Evolutionary conservation across 176 grass and related monocot species (phyloP).

Genomic region (Carex littledalei): DNA sequence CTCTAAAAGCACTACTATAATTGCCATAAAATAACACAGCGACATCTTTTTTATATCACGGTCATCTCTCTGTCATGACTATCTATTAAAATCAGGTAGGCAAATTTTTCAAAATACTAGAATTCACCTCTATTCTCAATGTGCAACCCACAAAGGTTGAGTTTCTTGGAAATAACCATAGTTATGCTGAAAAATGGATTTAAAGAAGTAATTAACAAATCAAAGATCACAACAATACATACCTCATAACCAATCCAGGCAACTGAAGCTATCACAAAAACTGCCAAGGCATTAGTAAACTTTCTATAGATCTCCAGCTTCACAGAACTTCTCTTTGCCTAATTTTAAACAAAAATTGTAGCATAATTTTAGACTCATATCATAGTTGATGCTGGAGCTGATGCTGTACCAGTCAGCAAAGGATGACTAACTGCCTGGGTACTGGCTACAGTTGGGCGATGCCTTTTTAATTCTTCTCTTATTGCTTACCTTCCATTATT

Average conservation of each 20-base stretch:
- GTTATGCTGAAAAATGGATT: not conserved
- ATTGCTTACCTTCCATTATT: not conserved
- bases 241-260: constrained; percentile 99
- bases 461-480: not conserved
- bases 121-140: not conserved
- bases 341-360: constrained; percentile 26
- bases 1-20: not conserved
- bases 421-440: not conserved
- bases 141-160: not conserved
- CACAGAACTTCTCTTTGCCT: constrained; percentile 82
- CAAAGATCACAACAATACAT: not conserved
- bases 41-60: not conserved
- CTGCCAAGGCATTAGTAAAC: constrained; percentile 82
- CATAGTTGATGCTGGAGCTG: not conserved
- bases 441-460: not conserved
- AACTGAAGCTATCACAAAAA: constrained; percentile 90
- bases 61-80: not conserved
- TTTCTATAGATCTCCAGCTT: constrained; percentile 96
- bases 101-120: not conserved
- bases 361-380: not conserved
- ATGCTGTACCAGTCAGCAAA: not conserved
- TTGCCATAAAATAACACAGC: not conserved
- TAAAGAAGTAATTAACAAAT: not conserved
- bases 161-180: not conserved
- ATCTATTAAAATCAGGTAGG: not conserved